Evolutionary conservation across 108 stramenopile genomes (phyloP).

Genomic region (Discostella pseudostelligera): DNA sequence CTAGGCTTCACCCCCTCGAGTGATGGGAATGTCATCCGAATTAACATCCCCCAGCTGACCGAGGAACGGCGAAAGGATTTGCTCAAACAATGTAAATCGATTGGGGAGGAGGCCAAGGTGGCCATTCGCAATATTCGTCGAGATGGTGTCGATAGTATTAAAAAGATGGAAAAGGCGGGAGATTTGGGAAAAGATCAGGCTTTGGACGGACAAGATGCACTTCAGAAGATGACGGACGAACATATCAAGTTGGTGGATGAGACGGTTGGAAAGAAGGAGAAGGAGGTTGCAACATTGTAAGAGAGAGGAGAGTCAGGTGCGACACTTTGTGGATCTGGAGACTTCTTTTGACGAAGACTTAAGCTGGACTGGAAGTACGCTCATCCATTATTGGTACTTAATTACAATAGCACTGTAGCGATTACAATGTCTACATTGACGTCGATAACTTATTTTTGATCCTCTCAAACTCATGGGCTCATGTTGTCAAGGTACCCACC

Average conservation of each 20-base stretch:
- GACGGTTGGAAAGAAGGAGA: conserved; percentile 87
- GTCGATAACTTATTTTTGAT: too few relatives aligned
- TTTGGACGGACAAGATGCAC: conserved; percentile 72
- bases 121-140: conserved; percentile 86
- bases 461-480: too few relatives aligned
- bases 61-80: conserved; percentile 96
- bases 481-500: too few relatives aligned
- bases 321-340: too few relatives aligned
- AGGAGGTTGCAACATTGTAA: conserved; percentile 93
- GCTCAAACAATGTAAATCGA: conserved; percentile 88
- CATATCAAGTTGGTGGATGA: conserved; percentile 86
- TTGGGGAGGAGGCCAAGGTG: conserved; percentile 95
- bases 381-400: too few relatives aligned
- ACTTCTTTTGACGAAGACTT: too few relatives aligned
- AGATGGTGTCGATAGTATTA: conserved; percentile 85
- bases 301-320: too few relatives aligned
- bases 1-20: conserved; percentile 89
- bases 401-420: too few relatives aligned
- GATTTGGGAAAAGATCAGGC: conserved; percentile 86
- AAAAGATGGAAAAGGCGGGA: conserved; percentile 90
- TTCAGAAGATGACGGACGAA: conserved; percentile 92
- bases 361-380: too few relatives aligned
- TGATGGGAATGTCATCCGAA: conserved; percentile 87
- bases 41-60: conserved; percentile 91
- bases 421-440: too few relatives aligned